Conservation (phyloP, 2,329 filamentous ascomycete species). For the Zymoseptoria tritici region DNA sequence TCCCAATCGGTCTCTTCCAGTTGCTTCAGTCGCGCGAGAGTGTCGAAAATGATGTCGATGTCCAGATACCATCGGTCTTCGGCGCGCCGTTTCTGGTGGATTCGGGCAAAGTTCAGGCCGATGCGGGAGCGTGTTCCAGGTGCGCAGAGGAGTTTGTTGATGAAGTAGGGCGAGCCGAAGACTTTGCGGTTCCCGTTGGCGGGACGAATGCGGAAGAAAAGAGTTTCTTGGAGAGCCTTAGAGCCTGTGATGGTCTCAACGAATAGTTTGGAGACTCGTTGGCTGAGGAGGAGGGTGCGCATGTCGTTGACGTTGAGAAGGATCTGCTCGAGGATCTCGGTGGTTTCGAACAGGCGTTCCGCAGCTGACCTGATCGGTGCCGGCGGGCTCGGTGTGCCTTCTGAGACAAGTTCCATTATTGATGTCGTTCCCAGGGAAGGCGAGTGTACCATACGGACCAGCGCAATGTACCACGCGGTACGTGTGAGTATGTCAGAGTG, state of each 20-base stretch:
- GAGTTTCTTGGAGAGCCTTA: slow-evolving; percentile 14
- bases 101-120: neutral
- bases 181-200: neutral
- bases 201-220: slow-evolving; percentile 8
- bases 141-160: neutral
- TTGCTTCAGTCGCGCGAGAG: neutral
- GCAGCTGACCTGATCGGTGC: neutral
- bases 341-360: neutral
- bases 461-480: too few species aligned
- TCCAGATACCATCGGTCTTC: neutral
- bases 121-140: neutral
- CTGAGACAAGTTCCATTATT: neutral
- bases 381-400: neutral
- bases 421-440: too few species aligned
- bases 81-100: neutral
- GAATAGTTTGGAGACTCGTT: slow-evolving; percentile 14
- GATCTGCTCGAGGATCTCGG: slow-evolving; percentile 5
- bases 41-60: neutral
- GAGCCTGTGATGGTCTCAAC: slow-evolving; percentile 10
- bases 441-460: too few species aligned
- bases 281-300: slow-evolving; percentile 12
- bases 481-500: too few species aligned
- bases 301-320: slow-evolving; percentile 13
- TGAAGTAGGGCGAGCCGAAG: neutral
- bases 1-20: neutral